phyloP scores from a whole-genome alignment of 768 basidiomycete genomes.

The Russula griseocarnosa region DNA sequence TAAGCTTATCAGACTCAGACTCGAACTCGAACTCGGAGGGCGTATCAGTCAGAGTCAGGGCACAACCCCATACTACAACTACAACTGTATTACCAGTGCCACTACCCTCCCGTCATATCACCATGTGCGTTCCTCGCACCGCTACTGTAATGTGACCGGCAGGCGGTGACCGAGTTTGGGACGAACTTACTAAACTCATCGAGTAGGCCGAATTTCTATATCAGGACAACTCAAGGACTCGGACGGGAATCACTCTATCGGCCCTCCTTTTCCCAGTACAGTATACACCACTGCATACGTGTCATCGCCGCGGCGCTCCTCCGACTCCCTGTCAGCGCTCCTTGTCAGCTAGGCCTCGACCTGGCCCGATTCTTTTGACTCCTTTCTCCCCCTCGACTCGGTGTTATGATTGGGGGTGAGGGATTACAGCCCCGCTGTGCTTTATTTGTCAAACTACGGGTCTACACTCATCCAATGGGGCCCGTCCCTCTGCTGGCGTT shows the following conservation, averaged over 20 bases:
- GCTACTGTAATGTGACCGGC: neutral
- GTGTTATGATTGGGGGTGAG: neutral
- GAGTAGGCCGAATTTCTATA: neutral
- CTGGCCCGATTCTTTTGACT: neutral
- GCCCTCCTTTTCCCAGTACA: neutral
- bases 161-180: neutral
- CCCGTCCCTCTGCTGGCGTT: neutral
- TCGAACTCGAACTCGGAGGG: no score
- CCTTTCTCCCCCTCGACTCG: no score
- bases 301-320: constrained; percentile 10
- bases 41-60: no score
- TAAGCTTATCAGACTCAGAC: neutral
- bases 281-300: neutral
- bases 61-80: neutral
- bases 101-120: neutral
- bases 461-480: neutral
- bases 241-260: neutral
- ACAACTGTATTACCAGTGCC: neutral
- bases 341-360: neutral
- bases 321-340: no score
- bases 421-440: constrained; percentile 18
- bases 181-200: neutral
- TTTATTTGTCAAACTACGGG: neutral
- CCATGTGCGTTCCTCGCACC: neutral
- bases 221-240: neutral